phyloP scores from a whole-genome alignment of 768 basidiomycete genomes.

The Artomyces pyxidatus region DNA sequence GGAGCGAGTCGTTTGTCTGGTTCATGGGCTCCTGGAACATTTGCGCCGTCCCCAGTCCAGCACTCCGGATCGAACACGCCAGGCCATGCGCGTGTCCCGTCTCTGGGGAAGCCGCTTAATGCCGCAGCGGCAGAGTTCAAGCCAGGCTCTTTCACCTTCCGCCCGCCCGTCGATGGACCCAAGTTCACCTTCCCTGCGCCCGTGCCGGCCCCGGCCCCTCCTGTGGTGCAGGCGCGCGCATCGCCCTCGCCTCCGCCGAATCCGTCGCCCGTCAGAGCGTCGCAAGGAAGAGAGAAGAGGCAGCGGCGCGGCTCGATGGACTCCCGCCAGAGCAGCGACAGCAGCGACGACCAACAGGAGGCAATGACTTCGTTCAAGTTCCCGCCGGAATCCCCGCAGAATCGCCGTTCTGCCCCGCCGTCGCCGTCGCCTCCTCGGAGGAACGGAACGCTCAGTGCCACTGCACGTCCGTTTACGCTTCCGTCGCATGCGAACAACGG shows the following conservation, averaged over 20 bases:
- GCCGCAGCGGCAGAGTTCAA: slow-evolving; percentile 76
- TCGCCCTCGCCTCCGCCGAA: slow-evolving; percentile 29
- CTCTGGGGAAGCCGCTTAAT: slow-evolving; percentile 65
- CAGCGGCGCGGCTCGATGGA: slow-evolving; percentile 47
- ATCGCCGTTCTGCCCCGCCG: slow-evolving; percentile 39
- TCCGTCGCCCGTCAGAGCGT: slow-evolving; percentile 25
- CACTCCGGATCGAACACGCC: not conserved
- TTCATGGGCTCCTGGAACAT: slow-evolving; percentile 24
- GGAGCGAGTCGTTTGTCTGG: slow-evolving; percentile 34
- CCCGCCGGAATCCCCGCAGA: slow-evolving; percentile 49
- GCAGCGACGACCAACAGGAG: slow-evolving; percentile 40
- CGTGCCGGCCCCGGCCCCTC: slow-evolving; percentile 19
- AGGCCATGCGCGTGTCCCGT: slow-evolving; percentile 32
- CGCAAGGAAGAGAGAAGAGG: slow-evolving; percentile 78
- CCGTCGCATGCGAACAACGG: slow-evolving; percentile 43
- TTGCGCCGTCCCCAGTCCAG: slow-evolving; percentile 1
- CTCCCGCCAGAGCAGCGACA: slow-evolving; percentile 31
- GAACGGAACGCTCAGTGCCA: slow-evolving; percentile 28
- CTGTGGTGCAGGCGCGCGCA: slow-evolving; percentile 28
- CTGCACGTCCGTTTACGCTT: slow-evolving; percentile 58
- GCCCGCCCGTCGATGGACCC: slow-evolving; percentile 59
- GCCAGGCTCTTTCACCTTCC: slow-evolving; percentile 70
- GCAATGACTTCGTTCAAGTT: slow-evolving; percentile 70
- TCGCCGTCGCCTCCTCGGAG: slow-evolving; percentile 21
- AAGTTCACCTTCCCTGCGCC: slow-evolving; percentile 37